Conservation (phyloP, 345 rosid species). For the Arabidopsis arenosa region DNA sequence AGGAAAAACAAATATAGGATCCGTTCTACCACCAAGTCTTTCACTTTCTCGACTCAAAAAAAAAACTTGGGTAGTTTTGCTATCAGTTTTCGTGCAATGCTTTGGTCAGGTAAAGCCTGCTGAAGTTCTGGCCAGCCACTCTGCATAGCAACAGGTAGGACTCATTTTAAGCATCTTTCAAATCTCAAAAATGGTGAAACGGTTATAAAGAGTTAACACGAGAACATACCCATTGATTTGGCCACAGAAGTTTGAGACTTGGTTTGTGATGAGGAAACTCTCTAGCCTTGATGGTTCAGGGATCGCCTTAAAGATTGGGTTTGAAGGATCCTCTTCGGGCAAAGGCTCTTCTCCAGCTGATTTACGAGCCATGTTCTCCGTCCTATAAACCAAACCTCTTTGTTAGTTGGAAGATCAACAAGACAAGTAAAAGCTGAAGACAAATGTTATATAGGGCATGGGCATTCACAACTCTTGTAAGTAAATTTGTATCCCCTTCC, state of each 20-base stretch:
- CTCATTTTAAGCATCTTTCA: not conserved
- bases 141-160: conserved; percentile 50
- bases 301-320: conserved; percentile 88
- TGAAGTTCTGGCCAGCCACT: conserved; percentile 95
- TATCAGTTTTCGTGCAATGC: conserved; percentile 79
- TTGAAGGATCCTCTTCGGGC: conserved; percentile 96
- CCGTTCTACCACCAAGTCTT: conserved; percentile 26
- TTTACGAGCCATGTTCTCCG: conserved; percentile 88
- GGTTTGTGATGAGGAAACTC: conserved; percentile 94
- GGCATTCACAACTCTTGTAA: conserved; percentile 10
- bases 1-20: conserved; percentile 17
- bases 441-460: not conserved
- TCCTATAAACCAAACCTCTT: conserved; percentile 53
- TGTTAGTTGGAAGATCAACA: conserved; percentile 17
- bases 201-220: not conserved
- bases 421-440: not conserved
- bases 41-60: conserved; percentile 12
- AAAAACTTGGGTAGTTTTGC: conserved; percentile 24
- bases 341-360: conserved; percentile 91
- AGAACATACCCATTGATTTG: conserved; percentile 90
- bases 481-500: not conserved
- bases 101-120: conserved; percentile 78
- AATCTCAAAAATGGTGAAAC: not conserved
- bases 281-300: conserved; percentile 96
- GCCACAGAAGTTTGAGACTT: conserved; percentile 88